Base-by-base conservation (phyloP, 257 asterid genomes). In the Capsicum baccatum region DNA sequence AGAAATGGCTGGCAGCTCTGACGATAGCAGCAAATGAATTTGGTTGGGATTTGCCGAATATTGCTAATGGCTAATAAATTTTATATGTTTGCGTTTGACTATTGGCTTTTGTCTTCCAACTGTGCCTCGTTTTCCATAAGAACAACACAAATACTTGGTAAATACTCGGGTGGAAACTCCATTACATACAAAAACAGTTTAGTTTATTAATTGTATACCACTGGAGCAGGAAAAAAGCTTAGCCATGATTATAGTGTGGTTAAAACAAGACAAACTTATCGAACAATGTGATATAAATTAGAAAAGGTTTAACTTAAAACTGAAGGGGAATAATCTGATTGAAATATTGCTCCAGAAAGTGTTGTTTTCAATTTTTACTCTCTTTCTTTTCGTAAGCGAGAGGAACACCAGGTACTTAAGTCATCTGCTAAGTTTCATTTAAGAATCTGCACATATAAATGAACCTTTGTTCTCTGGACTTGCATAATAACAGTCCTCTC, bases 21-120 rank as follows among this genome's bases (percentile, higher is more conserved):
- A 13, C 0, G 0, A 71, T 55, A 52, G 81, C 60, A 54, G 73
- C 82, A 52, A 54, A 55, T 56, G 8, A 54, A 37, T 57, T 44
- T 56, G 79, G 79, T 33, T 83, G 81, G 85, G 81, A 83, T 16
- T 39, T 83, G 15, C n/a, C 39, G 21, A 83, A 52, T 54, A 54
- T 74, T 33, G 85, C 80, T 10, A 54, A 83, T 42, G 70, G 85
- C 33, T 26, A 26, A 58, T 54, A 83, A 56, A 70, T 44, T 70
- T 70, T 26, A 26, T 26, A 44, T 17, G 16, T 44, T 5, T 70
- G 42, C 19, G 16, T 69, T 68, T 37, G 7, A 16, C 50, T 47
- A 3, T n/a, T 71, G 55, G 6, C 19, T 71, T 44, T 73, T 21
- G 17, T 47, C 58, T 71, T 71, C 37, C 58, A n/a, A 5, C 6